Conservation (phyloP, 2,329 filamentous ascomycete species). For the Fusarium sp. region DNA sequence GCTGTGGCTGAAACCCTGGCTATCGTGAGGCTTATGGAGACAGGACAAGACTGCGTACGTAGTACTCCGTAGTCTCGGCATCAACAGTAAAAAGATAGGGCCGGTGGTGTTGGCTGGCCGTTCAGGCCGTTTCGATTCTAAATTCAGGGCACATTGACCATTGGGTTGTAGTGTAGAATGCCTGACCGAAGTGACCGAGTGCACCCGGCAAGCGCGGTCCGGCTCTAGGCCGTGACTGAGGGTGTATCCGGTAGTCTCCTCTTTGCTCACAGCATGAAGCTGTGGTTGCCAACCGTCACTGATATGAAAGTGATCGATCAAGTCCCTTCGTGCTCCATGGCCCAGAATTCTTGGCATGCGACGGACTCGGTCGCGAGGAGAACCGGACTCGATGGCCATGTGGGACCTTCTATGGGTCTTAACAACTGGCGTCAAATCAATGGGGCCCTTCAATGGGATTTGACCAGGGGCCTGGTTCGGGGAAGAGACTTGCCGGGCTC, state of each 20-base stretch:
- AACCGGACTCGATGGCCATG: slow-evolving; percentile 23
- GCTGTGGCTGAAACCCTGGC: slow-evolving; percentile 34
- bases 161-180: background rate
- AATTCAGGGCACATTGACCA: background rate
- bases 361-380: slow-evolving; percentile 20
- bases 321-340: slow-evolving; percentile 24
- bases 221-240: slow-evolving; percentile 10
- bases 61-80: background rate
- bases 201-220: slow-evolving; percentile 21
- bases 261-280: background rate
- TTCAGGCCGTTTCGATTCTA: no score
- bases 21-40: background rate
- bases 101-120: no score
- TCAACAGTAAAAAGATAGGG: no score
- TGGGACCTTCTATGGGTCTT: slow-evolving; percentile 29
- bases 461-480: slow-evolving; percentile 15
- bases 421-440: slow-evolving; percentile 23
- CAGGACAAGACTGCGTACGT: background rate
- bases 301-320: slow-evolving; percentile 31
- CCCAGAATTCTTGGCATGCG: slow-evolving; percentile 27
- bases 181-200: slow-evolving; percentile 2
- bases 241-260: slow-evolving; percentile 6
- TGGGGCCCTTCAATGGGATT: background rate
- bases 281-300: slow-evolving; percentile 15
- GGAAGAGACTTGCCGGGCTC: slow-evolving; percentile 26